These are phyloP conservation scores for Neurospora sp. DNA, from an alignment of 495 filamentous ascomycete species.

Conservation along the genomic window DNA sequence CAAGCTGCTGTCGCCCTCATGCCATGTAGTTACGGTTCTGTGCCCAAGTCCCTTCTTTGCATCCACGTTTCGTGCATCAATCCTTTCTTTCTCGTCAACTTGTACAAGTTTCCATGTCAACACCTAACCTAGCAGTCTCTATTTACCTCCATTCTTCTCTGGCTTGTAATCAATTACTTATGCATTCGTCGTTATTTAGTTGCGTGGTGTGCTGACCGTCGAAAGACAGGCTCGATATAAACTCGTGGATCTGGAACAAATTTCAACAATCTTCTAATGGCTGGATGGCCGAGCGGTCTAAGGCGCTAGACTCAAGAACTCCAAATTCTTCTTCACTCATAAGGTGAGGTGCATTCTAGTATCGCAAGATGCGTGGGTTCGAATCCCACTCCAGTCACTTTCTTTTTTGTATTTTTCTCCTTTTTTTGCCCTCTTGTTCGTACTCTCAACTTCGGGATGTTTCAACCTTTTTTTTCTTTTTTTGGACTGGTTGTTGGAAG, in stretches of 20 bases:
- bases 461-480: neutral
- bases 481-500: neutral
- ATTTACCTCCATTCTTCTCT: too few relatives aligned
- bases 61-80: too few relatives aligned
- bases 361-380: constrained; percentile 27
- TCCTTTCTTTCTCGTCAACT: too few relatives aligned
- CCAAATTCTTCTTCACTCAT: constrained; percentile 3
- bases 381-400: constrained; percentile 24
- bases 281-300: constrained; percentile 27
- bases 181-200: too few relatives aligned
- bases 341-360: constrained; percentile 15
- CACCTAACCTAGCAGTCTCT: too few relatives aligned
- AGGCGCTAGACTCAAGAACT: constrained; percentile 24
- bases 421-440: neutral
- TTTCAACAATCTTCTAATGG: constrained; percentile 1
- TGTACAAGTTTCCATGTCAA: too few relatives aligned
- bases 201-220: neutral
- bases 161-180: too few relatives aligned
- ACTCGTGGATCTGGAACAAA: too few relatives aligned
- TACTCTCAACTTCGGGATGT: neutral
- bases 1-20: too few relatives aligned
- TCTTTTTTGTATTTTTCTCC: constrained; percentile 1
- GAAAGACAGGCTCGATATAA: neutral
- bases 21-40: too few relatives aligned
- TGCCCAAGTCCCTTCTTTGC: too few relatives aligned